Conservation (phyloP, 1,284 basidiomycete genomes). For the Papiliotrema flavescens region DNA sequence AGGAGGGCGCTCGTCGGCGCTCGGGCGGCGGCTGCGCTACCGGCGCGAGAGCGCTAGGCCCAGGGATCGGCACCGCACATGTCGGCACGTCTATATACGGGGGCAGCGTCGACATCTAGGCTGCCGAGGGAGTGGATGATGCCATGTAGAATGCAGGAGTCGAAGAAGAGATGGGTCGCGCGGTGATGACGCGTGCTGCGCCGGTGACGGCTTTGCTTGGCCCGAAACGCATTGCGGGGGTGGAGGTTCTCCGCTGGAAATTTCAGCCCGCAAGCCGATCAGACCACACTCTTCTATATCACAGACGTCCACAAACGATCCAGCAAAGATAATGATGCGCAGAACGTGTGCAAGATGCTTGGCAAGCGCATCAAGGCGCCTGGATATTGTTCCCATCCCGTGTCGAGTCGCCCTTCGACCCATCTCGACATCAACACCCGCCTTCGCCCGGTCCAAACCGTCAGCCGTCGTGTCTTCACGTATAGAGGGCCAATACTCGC, state of each 20-base stretch:
- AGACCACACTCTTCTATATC: no score
- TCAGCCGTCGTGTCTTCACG: background rate
- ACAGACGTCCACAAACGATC: no score
- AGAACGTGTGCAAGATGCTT: background rate
- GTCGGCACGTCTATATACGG: background rate
- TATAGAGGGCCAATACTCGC: no score
- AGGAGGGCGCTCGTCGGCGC: background rate
- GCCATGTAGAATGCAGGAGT: no score
- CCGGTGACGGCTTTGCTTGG: no score
- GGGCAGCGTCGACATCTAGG: background rate
- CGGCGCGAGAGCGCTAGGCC: background rate
- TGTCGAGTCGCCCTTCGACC: background rate
- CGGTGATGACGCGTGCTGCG: no score
- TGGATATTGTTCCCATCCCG: background rate
- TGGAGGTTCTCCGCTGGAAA: no score
- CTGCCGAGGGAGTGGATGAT: no score
- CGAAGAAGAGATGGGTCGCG: no score
- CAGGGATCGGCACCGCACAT: background rate
- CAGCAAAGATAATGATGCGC: background rate
- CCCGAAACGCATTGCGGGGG: no score
- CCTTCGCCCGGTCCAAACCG: no score
- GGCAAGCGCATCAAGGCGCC: background rate
- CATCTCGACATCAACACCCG: background rate
- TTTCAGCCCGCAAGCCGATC: no score
- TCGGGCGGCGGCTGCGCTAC: background rate